phyloP scores from a whole-genome alignment of 495 filamentous ascomycete species.

The Penicillium mononematosum region DNA sequence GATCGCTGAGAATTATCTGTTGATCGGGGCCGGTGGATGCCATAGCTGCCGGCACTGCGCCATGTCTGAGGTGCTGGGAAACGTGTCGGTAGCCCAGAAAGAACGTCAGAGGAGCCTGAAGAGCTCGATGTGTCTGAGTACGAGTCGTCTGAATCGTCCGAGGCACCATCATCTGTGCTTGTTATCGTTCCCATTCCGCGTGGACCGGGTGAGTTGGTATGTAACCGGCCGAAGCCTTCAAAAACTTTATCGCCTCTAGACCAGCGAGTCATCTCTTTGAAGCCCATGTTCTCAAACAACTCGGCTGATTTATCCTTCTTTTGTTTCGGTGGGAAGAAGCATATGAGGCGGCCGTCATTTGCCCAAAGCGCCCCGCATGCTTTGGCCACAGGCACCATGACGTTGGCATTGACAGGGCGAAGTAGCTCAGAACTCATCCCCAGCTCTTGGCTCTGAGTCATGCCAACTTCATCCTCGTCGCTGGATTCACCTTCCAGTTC shows the following conservation, averaged over 20 bases:
- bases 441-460: constrained; percentile 51
- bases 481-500: constrained; percentile 73
- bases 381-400: constrained; percentile 72
- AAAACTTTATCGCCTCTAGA: constrained; percentile 69
- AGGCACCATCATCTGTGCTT: constrained; percentile 51
- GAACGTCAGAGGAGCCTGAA: constrained; percentile 64
- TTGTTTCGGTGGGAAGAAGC: constrained; percentile 82
- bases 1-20: constrained; percentile 57
- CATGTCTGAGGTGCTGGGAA: constrained; percentile 56
- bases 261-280: constrained; percentile 58
- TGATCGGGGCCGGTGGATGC: constrained; percentile 47
- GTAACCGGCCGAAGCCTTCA: constrained; percentile 83
- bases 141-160: constrained; percentile 62
- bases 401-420: constrained; percentile 62
- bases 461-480: constrained; percentile 77
- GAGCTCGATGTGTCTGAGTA: constrained; percentile 68
- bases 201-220: constrained; percentile 53
- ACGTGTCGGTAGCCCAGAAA: constrained; percentile 44
- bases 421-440: constrained; percentile 55
- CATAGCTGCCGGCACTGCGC: constrained; percentile 48
- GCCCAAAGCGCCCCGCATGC: constrained; percentile 76
- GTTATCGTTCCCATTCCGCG: constrained; percentile 48
- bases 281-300: constrained; percentile 60
- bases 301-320: constrained; percentile 70
- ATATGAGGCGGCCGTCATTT: constrained; percentile 73